Evolutionary conservation across 2,329 filamentous ascomycete species (phyloP).

Genomic region (Cadophora luteo-olivacea): DNA sequence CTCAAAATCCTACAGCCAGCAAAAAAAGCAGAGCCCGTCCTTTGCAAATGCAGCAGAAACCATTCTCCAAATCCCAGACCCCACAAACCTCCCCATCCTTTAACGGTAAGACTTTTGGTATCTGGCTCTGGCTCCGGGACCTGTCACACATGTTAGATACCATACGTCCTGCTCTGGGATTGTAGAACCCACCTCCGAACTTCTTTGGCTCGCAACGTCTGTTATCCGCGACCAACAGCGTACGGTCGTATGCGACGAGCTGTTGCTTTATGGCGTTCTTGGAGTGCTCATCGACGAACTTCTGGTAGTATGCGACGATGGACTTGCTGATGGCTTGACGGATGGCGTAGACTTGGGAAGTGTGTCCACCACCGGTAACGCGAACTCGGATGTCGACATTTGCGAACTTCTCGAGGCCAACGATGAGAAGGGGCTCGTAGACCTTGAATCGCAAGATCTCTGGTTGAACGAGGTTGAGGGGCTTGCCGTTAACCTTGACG

Average conservation of each 20-base stretch:
- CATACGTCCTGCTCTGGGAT: constrained; percentile 8
- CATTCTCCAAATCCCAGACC: constrained; percentile 41
- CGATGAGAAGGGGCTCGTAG: constrained; percentile 97
- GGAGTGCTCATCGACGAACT: constrained; percentile 99
- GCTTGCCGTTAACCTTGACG: constrained; percentile 98
- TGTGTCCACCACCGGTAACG: constrained; percentile 96
- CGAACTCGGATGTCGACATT: constrained; percentile 97
- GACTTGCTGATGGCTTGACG: constrained; percentile 98
- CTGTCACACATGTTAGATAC: constrained; percentile 58
- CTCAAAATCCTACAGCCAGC: constrained; percentile 46
- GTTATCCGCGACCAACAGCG: constrained; percentile 98
- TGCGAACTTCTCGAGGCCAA: constrained; percentile 97
- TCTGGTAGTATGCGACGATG: constrained; percentile 98
- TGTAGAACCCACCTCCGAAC: constrained; percentile 55
- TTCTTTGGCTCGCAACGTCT: constrained; percentile 99
- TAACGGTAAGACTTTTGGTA: constrained; percentile 99
- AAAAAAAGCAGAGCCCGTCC: constrained; percentile 42
- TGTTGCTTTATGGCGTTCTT: constrained; percentile 99
- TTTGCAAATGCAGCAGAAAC: constrained; percentile 46
- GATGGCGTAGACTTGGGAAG: constrained; percentile 96
- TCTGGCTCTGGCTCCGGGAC: constrained; percentile 91
- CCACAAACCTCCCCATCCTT: constrained; percentile 47
- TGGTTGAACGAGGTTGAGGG: constrained; percentile 91
- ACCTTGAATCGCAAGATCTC: constrained; percentile 99
- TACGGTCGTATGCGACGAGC: constrained; percentile 94